Evolutionary conservation across 371 early-diverging fungal species (phyloP).

Genomic region (Choanephora cucurbitarum): DNA sequence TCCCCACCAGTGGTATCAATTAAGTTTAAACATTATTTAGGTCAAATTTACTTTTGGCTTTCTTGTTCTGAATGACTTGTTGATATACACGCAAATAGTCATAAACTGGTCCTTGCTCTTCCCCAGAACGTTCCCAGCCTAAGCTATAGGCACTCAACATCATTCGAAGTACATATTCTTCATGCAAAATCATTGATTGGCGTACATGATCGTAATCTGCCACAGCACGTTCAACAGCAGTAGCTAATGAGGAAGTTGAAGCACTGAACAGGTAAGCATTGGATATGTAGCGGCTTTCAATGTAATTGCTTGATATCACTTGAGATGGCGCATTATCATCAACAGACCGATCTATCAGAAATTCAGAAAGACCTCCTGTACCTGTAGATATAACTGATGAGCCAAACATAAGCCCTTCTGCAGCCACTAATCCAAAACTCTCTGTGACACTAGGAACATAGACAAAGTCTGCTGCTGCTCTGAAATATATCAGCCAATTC

Average conservation of each 20-base stretch:
- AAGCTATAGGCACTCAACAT: slow-evolving; percentile 47
- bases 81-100: slow-evolving; percentile 52
- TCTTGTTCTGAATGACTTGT: slow-evolving; percentile 21
- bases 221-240: slow-evolving; percentile 51
- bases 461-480: slow-evolving; percentile 65
- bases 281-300: slow-evolving; percentile 35
- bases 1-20: neutral
- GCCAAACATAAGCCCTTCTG: slow-evolving; percentile 66
- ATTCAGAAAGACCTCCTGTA: slow-evolving; percentile 58
- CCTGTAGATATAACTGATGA: slow-evolving; percentile 61
- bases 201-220: slow-evolving; percentile 39
- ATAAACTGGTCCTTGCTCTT: slow-evolving; percentile 45
- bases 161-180: slow-evolving; percentile 44
- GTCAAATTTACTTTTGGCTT: slow-evolving; percentile 2
- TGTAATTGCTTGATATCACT: slow-evolving; percentile 14
- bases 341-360: slow-evolving; percentile 51
- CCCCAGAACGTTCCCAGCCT: slow-evolving; percentile 46
- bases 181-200: slow-evolving; percentile 28
- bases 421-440: slow-evolving; percentile 65
- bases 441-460: slow-evolving; percentile 64
- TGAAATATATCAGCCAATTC: slow-evolving; percentile 53
- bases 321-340: slow-evolving; percentile 16
- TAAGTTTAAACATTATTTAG: neutral
- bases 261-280: slow-evolving; percentile 63
- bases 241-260: slow-evolving; percentile 25